Base-by-base conservation (phyloP, 2,329 filamentous ascomycete genomes). In the Ambrosiella beaveri region DNA sequence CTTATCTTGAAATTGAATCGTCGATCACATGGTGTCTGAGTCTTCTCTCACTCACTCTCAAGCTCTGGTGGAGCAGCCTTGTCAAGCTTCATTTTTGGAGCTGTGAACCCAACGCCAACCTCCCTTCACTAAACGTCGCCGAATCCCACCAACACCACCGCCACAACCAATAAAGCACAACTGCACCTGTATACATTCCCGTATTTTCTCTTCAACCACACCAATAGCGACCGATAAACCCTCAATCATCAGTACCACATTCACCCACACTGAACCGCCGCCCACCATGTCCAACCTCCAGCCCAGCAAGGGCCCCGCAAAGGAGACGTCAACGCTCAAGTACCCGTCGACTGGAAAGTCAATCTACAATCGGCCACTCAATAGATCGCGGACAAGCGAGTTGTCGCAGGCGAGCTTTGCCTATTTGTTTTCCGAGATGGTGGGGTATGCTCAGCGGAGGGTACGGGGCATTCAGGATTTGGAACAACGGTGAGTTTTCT, bases 391-490 rank as follows among this genome's bases (percentile, higher is more conserved):
- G 69, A 88, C 86, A 65, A 80, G 86, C 60, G 91, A 97, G 75
- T 81, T 94, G 64, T 95, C 89, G 70, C 86, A 94, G 68, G 82
- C 93, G 9, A 89, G 88, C 71, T 97, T 98, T 71, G 91, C 93
- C 47, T 97, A 95, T 70, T 77, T 98, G 60, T 97, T 98, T 69
- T 84, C 85, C 61, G 91, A 96, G 74, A 95, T 97, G 86, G 90
- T 98, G 54, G 84, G 82, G 66, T 97, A 97, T 71, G 91, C 93
- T 64, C 93, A 97, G 70, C 79, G 84, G 66, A 79, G 87, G 62
- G 91, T 96, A 57, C 93, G 86, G 64, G 90, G 88, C 6, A 95
- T 98, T 61, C 85, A 91, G 65, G 93, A 97, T 70, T 75, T 98
- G 15, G 93, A 98, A 70, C 88, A 90, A 73, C 78, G 86, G 88